Conservation (phyloP, 306 rosid species). For the Begonia fuchsioides region DNA sequence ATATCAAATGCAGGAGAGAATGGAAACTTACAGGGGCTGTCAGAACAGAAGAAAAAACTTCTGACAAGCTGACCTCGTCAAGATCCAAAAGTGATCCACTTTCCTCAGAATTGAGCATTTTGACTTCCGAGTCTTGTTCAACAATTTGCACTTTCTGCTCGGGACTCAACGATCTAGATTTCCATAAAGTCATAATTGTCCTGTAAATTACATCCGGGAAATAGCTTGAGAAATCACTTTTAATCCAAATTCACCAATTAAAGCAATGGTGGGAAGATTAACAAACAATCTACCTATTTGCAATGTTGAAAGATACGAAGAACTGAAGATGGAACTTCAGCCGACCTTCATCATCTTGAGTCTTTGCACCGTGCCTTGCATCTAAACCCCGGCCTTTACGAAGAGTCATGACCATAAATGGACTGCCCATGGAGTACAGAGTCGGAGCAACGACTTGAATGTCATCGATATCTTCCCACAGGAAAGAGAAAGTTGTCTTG, state of each 20-base stretch:
- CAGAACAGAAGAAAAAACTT: conserved; percentile 44
- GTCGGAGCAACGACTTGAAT: conserved; percentile 61
- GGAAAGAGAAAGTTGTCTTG: conserved; percentile 78
- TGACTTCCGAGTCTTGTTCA: conserved; percentile 62
- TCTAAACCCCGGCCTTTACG: conserved; percentile 59
- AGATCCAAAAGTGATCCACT: conserved; percentile 51
- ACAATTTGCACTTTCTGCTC: conserved; percentile 36
- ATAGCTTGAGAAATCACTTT: not conserved
- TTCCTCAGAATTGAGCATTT: conserved; percentile 48
- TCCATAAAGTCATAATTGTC: conserved; percentile 73
- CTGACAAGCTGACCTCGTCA: conserved; percentile 68
- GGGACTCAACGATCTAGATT: conserved; percentile 37
- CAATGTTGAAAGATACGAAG: conserved; percentile 54
- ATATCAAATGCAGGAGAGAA: not conserved
- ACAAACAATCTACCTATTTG: conserved; percentile 40
- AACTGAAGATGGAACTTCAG: conserved; percentile 79
- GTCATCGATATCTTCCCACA: conserved; percentile 88
- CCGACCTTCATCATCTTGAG: conserved; percentile 80
- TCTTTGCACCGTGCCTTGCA: conserved; percentile 71
- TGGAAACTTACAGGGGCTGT: conserved; percentile 48
- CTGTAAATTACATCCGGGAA: conserved; percentile 3
- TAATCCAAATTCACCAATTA: not conserved
- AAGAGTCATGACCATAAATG: conserved; percentile 47
- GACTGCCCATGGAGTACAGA: conserved; percentile 67
- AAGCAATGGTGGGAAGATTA: not conserved